Evolutionary conservation across 176 grass and related monocot species (phyloP), one percentile per base, ranked within the genome.

Genomic region (Carex myosuroides): DNA sequence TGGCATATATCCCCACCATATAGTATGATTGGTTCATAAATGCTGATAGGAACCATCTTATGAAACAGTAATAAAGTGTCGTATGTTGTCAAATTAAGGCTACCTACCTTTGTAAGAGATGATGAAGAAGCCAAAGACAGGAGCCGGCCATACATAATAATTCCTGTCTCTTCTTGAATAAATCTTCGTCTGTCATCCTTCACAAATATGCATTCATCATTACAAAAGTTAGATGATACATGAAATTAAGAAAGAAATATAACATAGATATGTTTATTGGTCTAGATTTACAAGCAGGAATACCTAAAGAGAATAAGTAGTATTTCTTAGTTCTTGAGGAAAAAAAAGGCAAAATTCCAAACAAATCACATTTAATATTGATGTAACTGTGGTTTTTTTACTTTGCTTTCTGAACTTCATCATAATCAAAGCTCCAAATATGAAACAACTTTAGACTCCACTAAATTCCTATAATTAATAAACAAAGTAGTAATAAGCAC

Each of bases 141-240:
- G 29, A 98, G 89, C 3, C 95, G 85, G 4, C 13, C 86, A 33
- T 98, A 90, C 91, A 95, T 95, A 42, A 98, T 89, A 84, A 85
- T 87, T 83, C 92, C 95, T 3, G 75, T 22, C 12, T 74, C 24
- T 11, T 93, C 86, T 81, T 33, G 70, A 4, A 85, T 66, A 29
- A 87, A 37, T 52, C 67, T 85, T 20, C 88, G 85, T 81, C 80
- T 87, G 3, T 72, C 53, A 85, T 93, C 88, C 93, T 95, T 87
- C 63, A 83, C 84, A 59, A 74, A 84, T 35, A 87, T 14, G 58
- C 4, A 76, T 76, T 54, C 7, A 54, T 54, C 44, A 76, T 29
- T n/a, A 48, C 11, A 53, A 59, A 60, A 26, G 18, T 71, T 42
- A 30, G 26, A 54, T 57, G 6, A 58, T 37, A 13, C 52, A 3